A percentile compares a stretch with the other conserved stretches of the same genome.
Conservation (phyloP, 1,284 basidiomycete species). For the Hemileia vastatrix region DNA sequence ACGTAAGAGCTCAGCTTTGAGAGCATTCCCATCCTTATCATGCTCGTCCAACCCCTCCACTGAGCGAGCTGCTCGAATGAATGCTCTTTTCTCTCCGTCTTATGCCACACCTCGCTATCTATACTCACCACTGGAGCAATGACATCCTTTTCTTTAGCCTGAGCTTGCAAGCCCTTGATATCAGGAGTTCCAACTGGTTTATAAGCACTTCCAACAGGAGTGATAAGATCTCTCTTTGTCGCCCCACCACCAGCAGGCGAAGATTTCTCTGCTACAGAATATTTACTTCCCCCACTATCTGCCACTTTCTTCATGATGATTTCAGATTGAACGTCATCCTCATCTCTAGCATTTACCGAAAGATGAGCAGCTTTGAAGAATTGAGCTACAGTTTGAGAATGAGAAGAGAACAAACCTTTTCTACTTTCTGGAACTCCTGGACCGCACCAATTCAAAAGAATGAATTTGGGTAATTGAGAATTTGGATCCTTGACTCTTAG, state of each 20-base stretch:
- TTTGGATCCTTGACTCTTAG: slow-evolving; percentile 78
- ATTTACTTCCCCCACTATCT: slow-evolving; percentile 84
- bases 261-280: slow-evolving; percentile 54
- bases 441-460: slow-evolving; percentile 67
- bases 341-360: slow-evolving; percentile 80
- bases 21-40: too few species aligned
- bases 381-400: slow-evolving; percentile 68
- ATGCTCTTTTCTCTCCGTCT: too few species aligned
- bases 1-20: too few species aligned
- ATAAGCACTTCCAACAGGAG: slow-evolving; percentile 49
- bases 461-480: slow-evolving; percentile 81
- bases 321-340: slow-evolving; percentile 68
- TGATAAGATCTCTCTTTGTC: slow-evolving; percentile 35
- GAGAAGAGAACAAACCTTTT: slow-evolving; percentile 84
- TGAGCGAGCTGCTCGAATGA: too few species aligned
- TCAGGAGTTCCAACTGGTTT: slow-evolving; percentile 42
- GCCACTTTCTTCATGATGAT: slow-evolving; percentile 78
- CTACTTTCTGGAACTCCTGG: slow-evolving; percentile 85
- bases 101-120: too few species aligned
- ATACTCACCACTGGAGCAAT: slow-evolving; percentile 35
- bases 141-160: too few species aligned
- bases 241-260: too few species aligned
- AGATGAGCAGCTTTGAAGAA: slow-evolving; percentile 76
- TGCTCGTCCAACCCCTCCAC: too few species aligned
- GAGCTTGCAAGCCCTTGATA: too few species aligned